Conservation (phyloP, 768 basidiomycete genomes). For the Tulasnella sp. region DNA sequence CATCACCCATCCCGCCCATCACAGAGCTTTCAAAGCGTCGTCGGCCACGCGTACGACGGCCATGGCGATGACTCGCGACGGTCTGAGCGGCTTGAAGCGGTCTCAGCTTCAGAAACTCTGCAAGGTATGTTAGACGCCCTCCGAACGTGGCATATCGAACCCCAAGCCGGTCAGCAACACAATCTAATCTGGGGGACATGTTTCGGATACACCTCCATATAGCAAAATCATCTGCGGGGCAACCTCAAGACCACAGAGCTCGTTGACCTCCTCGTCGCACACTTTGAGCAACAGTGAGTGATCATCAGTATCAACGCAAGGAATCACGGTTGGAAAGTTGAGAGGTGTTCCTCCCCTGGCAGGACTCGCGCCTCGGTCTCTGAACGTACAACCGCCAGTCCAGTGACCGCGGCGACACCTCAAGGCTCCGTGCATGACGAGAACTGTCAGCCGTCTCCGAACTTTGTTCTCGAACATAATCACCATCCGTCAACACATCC, state of each 20-base stretch:
- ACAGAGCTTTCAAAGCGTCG: too few species aligned
- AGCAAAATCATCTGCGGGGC: slow-evolving; percentile 13
- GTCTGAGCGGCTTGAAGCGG: slow-evolving; percentile 9
- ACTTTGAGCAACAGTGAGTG: slow-evolving; percentile 12
- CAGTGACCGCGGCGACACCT: not conserved
- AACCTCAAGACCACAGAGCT: slow-evolving; percentile 14
- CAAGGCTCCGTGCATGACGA: slow-evolving; percentile 1
- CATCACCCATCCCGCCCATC: not conserved
- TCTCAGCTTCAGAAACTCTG: slow-evolving; percentile 8
- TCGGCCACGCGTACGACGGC: not conserved
- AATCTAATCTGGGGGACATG: slow-evolving; percentile 6
- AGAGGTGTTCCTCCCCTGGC: not conserved
- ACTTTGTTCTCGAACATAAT: not conserved
- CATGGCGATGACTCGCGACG: slow-evolving; percentile 11
- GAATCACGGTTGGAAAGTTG: too few species aligned
- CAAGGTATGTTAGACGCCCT: not conserved
- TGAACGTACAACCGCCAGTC: slow-evolving; percentile 4
- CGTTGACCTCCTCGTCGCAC: slow-evolving; percentile 4
- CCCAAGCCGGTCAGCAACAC: not conserved
- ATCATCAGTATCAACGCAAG: too few species aligned
- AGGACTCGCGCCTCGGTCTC: not conserved
- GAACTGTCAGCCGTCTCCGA: not conserved
- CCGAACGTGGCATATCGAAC: not conserved
- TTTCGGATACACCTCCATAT: not conserved
- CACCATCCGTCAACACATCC: not conserved